Evolutionary conservation across 2,329 filamentous ascomycete genomes (phyloP).

Genomic region (Gremmenia infestans): DNA sequence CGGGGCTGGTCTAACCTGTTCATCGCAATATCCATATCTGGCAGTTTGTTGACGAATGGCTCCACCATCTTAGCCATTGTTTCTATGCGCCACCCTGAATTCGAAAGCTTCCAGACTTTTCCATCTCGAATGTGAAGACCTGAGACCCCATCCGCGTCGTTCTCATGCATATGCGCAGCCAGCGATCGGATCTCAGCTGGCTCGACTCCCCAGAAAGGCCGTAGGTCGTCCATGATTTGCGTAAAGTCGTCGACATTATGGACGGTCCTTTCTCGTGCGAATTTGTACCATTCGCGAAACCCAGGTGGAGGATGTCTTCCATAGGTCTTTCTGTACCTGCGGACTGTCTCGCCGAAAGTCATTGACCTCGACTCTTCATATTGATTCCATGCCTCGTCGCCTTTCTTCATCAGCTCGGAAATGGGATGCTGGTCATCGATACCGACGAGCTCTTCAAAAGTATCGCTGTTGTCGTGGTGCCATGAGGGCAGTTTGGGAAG

Average conservation of each 20-base stretch:
- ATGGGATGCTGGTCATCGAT: slow-evolving; percentile 30
- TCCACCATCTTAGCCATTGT: slow-evolving; percentile 34
- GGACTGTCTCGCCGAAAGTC: slow-evolving; percentile 47
- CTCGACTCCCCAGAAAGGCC: slow-evolving; percentile 51
- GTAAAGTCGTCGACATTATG: slow-evolving; percentile 59
- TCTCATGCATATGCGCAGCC: slow-evolving; percentile 36
- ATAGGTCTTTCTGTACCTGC: slow-evolving; percentile 49
- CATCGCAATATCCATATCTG: slow-evolving; percentile 63
- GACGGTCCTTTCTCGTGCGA: slow-evolving; percentile 47
- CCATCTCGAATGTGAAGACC: slow-evolving; percentile 29
- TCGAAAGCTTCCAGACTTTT: slow-evolving; percentile 32
- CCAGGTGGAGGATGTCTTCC: slow-evolving; percentile 58
- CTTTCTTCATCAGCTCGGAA: slow-evolving; percentile 28
- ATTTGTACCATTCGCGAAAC: slow-evolving; percentile 56
- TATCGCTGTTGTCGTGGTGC: slow-evolving; percentile 19
- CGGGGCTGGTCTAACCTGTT: slow-evolving; percentile 61
- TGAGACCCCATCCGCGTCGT: slow-evolving; percentile 20
- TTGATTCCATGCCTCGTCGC: slow-evolving; percentile 27
- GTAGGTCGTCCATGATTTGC: slow-evolving; percentile 57
- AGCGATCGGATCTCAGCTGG: slow-evolving; percentile 35
- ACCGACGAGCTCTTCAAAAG: slow-evolving; percentile 22
- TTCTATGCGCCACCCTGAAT: slow-evolving; percentile 37
- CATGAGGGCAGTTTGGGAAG: slow-evolving; percentile 23
- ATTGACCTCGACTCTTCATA: slow-evolving; percentile 36
- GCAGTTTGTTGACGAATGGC: slow-evolving; percentile 46